Evolutionary conservation across 257 asterid genomes (phyloP).

Genomic region (Schizonepeta tenuifolia): DNA sequence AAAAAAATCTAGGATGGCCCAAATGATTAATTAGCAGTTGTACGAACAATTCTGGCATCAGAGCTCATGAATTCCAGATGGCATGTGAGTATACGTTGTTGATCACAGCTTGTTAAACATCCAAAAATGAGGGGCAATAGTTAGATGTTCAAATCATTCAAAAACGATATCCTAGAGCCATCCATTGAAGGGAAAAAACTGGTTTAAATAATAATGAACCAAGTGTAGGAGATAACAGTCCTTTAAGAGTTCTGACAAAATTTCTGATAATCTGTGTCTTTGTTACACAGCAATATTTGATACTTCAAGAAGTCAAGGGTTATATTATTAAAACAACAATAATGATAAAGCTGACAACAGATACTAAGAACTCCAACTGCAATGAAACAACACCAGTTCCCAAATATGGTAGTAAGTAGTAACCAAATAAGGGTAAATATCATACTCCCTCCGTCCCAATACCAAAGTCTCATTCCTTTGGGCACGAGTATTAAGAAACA

Average conservation of each 20-base stretch:
- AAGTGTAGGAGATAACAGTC: neutral
- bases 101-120: neutral
- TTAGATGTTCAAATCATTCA: neutral
- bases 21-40: conserved; percentile 8
- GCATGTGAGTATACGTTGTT: neutral
- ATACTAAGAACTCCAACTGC: neutral
- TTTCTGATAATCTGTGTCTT: neutral
- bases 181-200: neutral
- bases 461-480: too few species aligned
- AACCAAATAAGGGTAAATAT: neutral
- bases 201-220: neutral
- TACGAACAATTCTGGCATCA: neutral
- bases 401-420: neutral
- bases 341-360: neutral
- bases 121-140: neutral
- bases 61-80: neutral
- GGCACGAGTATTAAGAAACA: too few species aligned
- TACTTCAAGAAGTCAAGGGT: neutral
- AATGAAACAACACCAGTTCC: neutral
- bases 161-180: neutral
- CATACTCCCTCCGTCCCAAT: too few species aligned
- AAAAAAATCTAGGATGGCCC: conserved; percentile 29
- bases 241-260: neutral
- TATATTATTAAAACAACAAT: neutral
- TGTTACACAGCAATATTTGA: neutral